Conservation (phyloP, 2,329 filamentous ascomycete species). For the Venturia asperata region DNA sequence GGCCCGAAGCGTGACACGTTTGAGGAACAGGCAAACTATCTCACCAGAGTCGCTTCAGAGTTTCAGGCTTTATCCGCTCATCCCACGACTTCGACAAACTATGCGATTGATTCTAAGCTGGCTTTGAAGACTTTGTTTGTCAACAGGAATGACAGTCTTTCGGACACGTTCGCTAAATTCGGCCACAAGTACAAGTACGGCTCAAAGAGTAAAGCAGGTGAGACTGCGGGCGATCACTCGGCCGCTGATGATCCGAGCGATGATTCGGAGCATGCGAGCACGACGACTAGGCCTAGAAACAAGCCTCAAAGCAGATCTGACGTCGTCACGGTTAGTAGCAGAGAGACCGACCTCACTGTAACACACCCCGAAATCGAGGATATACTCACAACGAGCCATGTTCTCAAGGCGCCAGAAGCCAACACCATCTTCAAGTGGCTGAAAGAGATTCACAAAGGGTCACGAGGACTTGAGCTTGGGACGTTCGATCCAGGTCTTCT, state of each 20-base stretch:
- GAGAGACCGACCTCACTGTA: neutral
- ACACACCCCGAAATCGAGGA: neutral
- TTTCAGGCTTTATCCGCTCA: conserved; percentile 34
- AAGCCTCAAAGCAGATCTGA: neutral
- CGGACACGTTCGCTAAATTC: conserved; percentile 23
- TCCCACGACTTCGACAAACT: conserved; percentile 23
- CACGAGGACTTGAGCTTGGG: conserved; percentile 50
- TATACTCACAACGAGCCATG: neutral
- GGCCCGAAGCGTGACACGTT: conserved; percentile 31
- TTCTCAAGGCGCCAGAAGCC: neutral
- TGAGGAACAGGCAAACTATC: conserved; percentile 32
- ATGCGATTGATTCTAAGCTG: no score
- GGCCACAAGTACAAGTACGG: conserved; percentile 27
- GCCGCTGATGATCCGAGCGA: no score
- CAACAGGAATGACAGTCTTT: conserved; percentile 20
- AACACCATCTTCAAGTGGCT: conserved; percentile 42
- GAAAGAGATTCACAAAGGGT: conserved; percentile 35
- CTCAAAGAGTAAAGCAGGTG: neutral
- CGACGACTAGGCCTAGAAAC: neutral
- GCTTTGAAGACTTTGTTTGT: neutral
- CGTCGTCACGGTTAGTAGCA: neutral
- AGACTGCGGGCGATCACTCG: neutral
- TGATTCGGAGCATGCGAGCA: neutral
- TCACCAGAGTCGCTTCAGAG: conserved; percentile 33
- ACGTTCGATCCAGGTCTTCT: conserved; percentile 41